phyloP scores from a whole-genome alignment of 1,284 basidiomycete species.

The Austroboletus novae-zelandiae region DNA sequence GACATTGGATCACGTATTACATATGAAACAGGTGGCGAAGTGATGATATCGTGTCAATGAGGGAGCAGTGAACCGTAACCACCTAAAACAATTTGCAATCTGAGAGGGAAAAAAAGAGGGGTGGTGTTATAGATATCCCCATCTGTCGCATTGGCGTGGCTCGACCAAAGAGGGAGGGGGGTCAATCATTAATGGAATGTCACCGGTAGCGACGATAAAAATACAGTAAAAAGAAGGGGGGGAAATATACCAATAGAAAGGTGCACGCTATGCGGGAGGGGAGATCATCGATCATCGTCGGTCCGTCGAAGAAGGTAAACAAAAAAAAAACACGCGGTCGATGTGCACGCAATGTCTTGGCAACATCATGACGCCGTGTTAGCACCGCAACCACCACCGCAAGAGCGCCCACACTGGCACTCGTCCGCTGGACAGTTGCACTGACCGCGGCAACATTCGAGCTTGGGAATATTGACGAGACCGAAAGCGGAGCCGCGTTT shows the following conservation, averaged over 20 bases:
- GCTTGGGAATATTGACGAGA: conserved; percentile 56
- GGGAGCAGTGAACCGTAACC: too few relatives aligned
- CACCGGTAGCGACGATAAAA: background rate
- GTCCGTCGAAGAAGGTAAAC: background rate
- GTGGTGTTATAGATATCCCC: background rate
- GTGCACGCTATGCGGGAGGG: background rate
- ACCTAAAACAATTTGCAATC: background rate
- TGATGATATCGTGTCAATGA: background rate
- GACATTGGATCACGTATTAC: background rate
- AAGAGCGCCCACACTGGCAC: conserved; percentile 22
- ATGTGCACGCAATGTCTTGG: background rate
- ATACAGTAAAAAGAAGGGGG: background rate
- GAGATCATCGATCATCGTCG: background rate
- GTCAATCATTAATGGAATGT: background rate
- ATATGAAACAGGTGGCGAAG: background rate
- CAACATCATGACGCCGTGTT: background rate
- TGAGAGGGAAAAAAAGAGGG: background rate
- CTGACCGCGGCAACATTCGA: conserved; percentile 62
- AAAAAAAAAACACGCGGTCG: background rate
- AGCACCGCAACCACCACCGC: conserved; percentile 10
- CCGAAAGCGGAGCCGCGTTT: conserved; percentile 43
- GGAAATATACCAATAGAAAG: background rate
- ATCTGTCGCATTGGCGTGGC: background rate
- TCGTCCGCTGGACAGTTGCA: conserved; percentile 43
- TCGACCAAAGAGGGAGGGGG: background rate